Evolutionary conservation across 768 basidiomycete genomes (phyloP), one percentile per base, ranked within the genome.

Genomic region (Russula sp.): DNA sequence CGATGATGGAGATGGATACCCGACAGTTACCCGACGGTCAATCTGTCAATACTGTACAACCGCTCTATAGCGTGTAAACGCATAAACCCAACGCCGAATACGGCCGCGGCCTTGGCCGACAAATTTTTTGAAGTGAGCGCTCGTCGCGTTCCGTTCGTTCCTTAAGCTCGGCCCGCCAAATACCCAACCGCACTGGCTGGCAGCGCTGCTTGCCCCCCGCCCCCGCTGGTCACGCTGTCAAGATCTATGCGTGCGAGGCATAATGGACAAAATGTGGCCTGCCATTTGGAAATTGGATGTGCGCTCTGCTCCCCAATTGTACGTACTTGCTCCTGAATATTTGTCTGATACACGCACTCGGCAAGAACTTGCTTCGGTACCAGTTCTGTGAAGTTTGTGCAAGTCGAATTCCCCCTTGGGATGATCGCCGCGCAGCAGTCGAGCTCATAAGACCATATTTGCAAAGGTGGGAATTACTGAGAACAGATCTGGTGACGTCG

Each of bases 341-440:
- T 63, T 59, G 61, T 58, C 61, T 62, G 61, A 62, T 62, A 16
- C 61, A 57, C 50, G 56, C 50, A 22, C 36, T 62, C 51, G 60
- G 59, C 52, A 60, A 55, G 3, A 25, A 22, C 25, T 22, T 43
- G 36, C 14, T 32, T 47, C 53, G 53, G 59, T 46, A 20, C n/a
- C 34, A 55, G 10, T 61, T 35, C 36, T 20, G 10, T 7, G 14
- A 2, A 48, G 7, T 5, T 29, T 50, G 35, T 35, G 41, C 22
- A 60, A 32, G 16, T 42, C 7, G 46, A 34, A 7, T 46, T 11
- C 59, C 45, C 5, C 38, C 29, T 55, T 32, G 5, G 41, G 13
- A 16, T 50, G 42, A 61, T 61, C 60, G 36, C 54, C 47, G 54
- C 41, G 47, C 43, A 22, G 53, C 48, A 18, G 48, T 41, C 49